Conservation (phyloP, 2,329 filamentous ascomycete species). For the Apiospora arundinis region DNA sequence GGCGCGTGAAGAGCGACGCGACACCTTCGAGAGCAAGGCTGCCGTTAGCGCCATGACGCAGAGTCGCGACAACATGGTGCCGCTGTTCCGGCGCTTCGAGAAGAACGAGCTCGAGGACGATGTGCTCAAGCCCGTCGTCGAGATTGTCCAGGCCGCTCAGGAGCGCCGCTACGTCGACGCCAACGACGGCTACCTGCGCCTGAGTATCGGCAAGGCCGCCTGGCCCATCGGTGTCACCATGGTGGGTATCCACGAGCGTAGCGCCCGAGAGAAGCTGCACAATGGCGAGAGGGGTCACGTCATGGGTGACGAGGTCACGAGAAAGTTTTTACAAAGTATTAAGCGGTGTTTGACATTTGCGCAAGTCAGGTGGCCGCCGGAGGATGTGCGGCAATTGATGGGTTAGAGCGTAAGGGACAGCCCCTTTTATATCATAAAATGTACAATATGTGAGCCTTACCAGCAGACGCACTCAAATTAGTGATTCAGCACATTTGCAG, state of each 20-base stretch:
- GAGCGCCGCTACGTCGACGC: constrained; percentile 92
- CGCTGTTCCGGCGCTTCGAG: constrained; percentile 90
- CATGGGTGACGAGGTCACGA: constrained; percentile 93
- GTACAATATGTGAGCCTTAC: background rate
- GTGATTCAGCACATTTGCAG: background rate
- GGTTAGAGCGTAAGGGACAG: constrained; percentile 58
- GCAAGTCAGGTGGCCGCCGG: constrained; percentile 94
- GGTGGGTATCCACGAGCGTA: constrained; percentile 99
- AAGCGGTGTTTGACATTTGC: constrained; percentile 96
- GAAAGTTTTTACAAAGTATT: constrained; percentile 97
- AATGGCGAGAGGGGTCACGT: constrained; percentile 89
- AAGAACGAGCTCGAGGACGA: constrained; percentile 78
- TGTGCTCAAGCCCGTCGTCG: constrained; percentile 81
- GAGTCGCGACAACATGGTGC: constrained; percentile 85
- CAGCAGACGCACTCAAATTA: background rate
- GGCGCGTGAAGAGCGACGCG: constrained; percentile 64
- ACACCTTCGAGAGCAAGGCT: constrained; percentile 79
- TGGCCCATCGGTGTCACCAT: constrained; percentile 99
- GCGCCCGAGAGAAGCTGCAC: constrained; percentile 92
- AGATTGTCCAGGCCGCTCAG: constrained; percentile 92
- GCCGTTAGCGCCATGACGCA: constrained; percentile 87
- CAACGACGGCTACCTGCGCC: constrained; percentile 89
- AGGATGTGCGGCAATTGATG: constrained; percentile 94
- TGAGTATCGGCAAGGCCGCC: constrained; percentile 95
- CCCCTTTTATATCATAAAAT: background rate